Base-by-base conservation (phyloP, 2,329 filamentous ascomycete species). In the Grosmannia penicillata region DNA sequence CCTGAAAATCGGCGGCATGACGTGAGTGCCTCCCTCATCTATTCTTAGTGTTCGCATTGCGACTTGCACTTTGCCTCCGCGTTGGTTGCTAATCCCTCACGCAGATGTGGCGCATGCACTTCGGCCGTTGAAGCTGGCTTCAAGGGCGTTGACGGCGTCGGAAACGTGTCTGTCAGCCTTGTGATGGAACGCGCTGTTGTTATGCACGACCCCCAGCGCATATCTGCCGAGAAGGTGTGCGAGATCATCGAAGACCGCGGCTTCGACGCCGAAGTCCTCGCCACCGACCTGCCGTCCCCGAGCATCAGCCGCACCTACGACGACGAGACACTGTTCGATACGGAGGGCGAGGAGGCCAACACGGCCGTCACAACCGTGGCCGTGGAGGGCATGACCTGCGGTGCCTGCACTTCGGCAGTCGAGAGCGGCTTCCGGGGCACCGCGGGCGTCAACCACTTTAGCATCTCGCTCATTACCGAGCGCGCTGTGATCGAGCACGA, bases 151-250 rank as follows among this genome's bases (percentile, higher is more conserved):
- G 68, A 80, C 28, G 89, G 91, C 39, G 77, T 91, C 9, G 82
- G 81, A 45, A 85, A 71, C 49, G 85, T 96, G 42, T 93, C 86
- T 9, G 82, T 98, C 51, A 94, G 85, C 55, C 65, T 98, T 50
- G 82, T 95, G 40, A 93, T 95, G 76, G 87, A 94, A 58, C 77
- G 89, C 43, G 91, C 89, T n/a, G 87, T 96, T 30, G 68, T 96
- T 26, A 80, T 87, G 59, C 91, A 98, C 60, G 81, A 96, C 57
- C 75, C 84, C 2, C 62, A 70, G 39, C 70, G 72, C 37, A 72
- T 96, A 38, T 63, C 83, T 13, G 72, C 85, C 43, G 81, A 87
- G 27, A 63, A 78, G 48, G 72, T 96, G 43, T 75, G 74, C 53
- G 84, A 93, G 47, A 85, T 82, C 26, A 91, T 95, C 47, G 85